Conservation (phyloP, 2,329 filamentous ascomycete species). For the Fusarium subtropicale region DNA sequence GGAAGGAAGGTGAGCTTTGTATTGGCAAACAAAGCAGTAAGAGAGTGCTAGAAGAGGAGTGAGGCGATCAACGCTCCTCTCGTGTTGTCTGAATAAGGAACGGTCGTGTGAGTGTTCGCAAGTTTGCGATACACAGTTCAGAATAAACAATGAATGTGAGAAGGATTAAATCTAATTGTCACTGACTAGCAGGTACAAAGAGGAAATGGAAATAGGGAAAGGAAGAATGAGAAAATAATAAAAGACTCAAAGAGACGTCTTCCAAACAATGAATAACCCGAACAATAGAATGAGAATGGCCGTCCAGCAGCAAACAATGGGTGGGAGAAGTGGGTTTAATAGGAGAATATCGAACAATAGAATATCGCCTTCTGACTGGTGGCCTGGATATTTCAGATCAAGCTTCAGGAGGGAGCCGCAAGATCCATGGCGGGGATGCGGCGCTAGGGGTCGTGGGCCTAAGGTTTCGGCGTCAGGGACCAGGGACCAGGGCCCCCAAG, state of each 20-base stretch:
- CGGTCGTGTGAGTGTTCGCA: constrained; percentile 23
- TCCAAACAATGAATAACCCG: constrained; percentile 42
- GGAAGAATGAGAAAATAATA: constrained; percentile 43
- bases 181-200: constrained; percentile 45
- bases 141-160: constrained; percentile 37
- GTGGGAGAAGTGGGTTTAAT: constrained; percentile 45
- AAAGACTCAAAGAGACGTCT: constrained; percentile 45
- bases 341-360: constrained; percentile 44
- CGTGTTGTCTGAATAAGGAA: constrained; percentile 38
- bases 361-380: constrained; percentile 38
- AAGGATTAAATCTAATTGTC: constrained; percentile 42
- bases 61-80: constrained; percentile 51
- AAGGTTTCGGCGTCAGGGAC: constrained; percentile 38
- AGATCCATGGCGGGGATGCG: constrained; percentile 47
- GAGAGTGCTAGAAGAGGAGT: constrained; percentile 44
- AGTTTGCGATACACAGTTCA: constrained; percentile 35
- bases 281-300: constrained; percentile 47
- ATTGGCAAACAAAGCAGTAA: constrained; percentile 31
- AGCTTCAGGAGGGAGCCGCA: constrained; percentile 47
- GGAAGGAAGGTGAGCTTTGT: constrained; percentile 27
- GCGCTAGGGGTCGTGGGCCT: constrained; percentile 40
- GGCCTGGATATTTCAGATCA: constrained; percentile 35
- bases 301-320: constrained; percentile 39
- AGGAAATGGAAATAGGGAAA: constrained; percentile 37
- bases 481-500: constrained; percentile 33